Base-by-base conservation (phyloP, 2,329 filamentous ascomycete genomes). In the Fusarium subtropicale region DNA sequence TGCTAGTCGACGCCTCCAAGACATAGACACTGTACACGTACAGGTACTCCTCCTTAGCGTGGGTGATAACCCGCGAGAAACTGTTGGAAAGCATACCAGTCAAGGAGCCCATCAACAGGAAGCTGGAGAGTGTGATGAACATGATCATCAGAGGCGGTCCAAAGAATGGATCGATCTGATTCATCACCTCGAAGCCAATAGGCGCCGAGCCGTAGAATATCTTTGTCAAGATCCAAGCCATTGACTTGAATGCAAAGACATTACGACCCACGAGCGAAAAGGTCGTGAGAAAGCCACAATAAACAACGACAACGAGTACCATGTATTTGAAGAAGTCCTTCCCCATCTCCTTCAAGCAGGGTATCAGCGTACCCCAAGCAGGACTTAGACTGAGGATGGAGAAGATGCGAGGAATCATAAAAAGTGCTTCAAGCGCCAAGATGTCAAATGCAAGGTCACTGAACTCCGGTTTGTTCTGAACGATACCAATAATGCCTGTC, bases 281-380 rank as follows among this genome's bases (percentile, higher is more conserved):
- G 1, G 93, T 97, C 0, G 94, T 97, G 34, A 97, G 81, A 79
- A 97, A 97, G 47, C 94, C 93, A 48, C 96, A 81, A 76, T 97
- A 97, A 54, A 97, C 82, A 56, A 97, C 91, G 48, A 93, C 82
- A 44, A 97, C 92, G 28, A 95, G 85, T 2, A 92, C 91, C 80
- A 89, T 86, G 76, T 96, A 97, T 75, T 94, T 94, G 78, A 94
- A 79, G 76, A 97, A 97, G 76, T 97, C 93, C 79, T 94, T 95
- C 39, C 92, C 92, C 94, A 97, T 97, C 77, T 95, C 93, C 77
- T 96, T 96, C 52, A 97, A 85, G 68, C 94, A 97, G 0, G 94
- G 94, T 63, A 97, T 94, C 50, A 96, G 79, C 1, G 92, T 96
- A 42, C 93, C 94, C 86, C 96, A 97, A 77, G 97, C 97, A 2